Base-by-base conservation (phyloP, 129 eudicot species). In the Ambrosia trifida region DNA sequence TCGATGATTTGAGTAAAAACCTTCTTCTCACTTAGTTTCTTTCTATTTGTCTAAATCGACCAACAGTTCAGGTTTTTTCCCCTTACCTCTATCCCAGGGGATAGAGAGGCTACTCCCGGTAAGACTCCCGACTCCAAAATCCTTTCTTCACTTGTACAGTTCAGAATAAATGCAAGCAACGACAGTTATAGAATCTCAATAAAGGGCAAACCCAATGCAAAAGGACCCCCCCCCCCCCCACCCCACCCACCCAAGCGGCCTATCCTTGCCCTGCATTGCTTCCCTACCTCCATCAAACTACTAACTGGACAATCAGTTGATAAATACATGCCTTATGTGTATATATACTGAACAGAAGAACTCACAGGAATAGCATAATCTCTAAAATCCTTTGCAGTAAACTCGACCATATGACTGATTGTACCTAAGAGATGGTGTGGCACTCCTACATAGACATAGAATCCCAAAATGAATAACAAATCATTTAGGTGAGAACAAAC, bases 341-440 rank as follows among this genome's bases (percentile, higher is more conserved):
- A 31, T 13, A 31, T 47, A 69, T 47, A 69, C 6, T 51, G 64
- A 12, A 4, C 18, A 41, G 28, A 31, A 61, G 14, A 47, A 59
- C 91, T 80, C 70, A 94, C 98, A 36, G 83, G 78, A 73, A 84
- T 81, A 44, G 91, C 89, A 72, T 73, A 54, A 75, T 90, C 97
- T 70, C 97, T 81, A 66, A 95, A 95, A 45, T 90, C 81, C 76
- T 95, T 95, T 11, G 93, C 89, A 4, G 94, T 95, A 66, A 87
- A 95, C 83, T 90, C 97, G 2, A 81, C 86, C 78, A 70, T 68
- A 12, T 97, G 97, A 64, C 85, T 83, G 53, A 87, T 70, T 44
- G 97, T 88, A 56, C 97, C 99, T 76, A 95, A 82, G 18, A 95
- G 84, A 79, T 95, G 99, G 75, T 95, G 99, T 5, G 91, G 88